Percentiles rank a stretch among this genome's conserved stretches.
Conservation (phyloP, 805 yeast genomes). For the Pichia exigua region DNA sequence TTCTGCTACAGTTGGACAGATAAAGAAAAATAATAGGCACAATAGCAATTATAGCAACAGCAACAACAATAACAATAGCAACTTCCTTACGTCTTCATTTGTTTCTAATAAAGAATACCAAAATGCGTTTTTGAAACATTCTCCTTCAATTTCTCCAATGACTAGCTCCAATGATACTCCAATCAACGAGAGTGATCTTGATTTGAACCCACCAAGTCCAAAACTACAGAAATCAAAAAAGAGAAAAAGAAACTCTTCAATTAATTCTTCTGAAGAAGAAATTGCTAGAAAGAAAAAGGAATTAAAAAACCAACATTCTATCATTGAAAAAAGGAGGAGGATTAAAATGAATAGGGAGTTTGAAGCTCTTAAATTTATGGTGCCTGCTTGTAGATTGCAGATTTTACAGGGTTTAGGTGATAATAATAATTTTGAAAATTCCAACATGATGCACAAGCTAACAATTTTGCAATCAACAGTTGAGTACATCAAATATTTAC, state of each 20-base stretch:
- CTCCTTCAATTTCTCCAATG: constrained; percentile 30
- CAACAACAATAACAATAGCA: constrained; percentile 10
- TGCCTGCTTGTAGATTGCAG: constrained; percentile 68
- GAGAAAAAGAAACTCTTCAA: constrained; percentile 25
- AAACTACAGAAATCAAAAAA: neutral
- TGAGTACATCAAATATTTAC: constrained; percentile 67
- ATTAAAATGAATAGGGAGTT: constrained; percentile 76
- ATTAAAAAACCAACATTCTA: constrained; percentile 57
- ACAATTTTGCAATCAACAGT: constrained; percentile 79
- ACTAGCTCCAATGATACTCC: constrained; percentile 19
- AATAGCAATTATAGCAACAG: neutral
- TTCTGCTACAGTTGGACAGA: neutral
- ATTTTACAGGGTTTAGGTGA: constrained; percentile 23
- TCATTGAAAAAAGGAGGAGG: constrained; percentile 72
- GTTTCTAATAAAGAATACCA: constrained; percentile 23
- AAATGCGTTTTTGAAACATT: constrained; percentile 18
- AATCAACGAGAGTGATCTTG: neutral
- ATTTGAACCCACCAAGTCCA: neutral
- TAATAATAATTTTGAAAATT: constrained; percentile 23
- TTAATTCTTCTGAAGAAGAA: constrained; percentile 22
- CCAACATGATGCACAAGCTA: constrained; percentile 57
- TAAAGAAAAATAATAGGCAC: neutral
- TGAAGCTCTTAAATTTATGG: constrained; percentile 66
- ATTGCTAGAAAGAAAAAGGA: constrained; percentile 38
- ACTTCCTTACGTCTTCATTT: constrained; percentile 25